Evolutionary conservation across 1,284 basidiomycete genomes (phyloP), one percentile per base, ranked within the genome.

Genomic region (Papiliotrema flavescens): DNA sequence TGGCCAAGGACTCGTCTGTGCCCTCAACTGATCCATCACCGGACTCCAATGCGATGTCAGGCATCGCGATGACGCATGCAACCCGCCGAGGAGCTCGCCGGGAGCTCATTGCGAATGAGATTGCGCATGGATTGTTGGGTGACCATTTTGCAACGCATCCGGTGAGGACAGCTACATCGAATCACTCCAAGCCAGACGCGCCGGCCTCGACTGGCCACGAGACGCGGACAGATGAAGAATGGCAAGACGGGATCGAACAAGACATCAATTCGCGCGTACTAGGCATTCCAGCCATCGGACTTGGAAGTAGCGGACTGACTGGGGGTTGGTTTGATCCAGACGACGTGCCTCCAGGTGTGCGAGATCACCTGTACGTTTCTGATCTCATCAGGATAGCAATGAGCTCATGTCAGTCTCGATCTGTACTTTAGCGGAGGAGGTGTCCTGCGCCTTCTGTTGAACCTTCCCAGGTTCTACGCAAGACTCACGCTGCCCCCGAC

Each of bases 301-400:
- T 32, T 5, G 28, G 28, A 5, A 32, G 11, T 32, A 53, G 46
- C n/a, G 56, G 59, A 23, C 39, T 70, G 2, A 54, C 62, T 0
- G 65, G 65, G 1, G 67, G 67, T 1, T 71, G 69, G 69, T 69
- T 69, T 46, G 70, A 71, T 47, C 60, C 66, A 11, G 57, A 61
- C 19, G 70, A 70, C 49, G 59, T 71, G 4, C 70, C 70, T 3
- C 56, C 59, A 8, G 48, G 54, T 5, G 63, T 68, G 5, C 53
- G 70, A 13, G 70, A 72, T 46, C 67, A 69, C 49, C 56, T 72
- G 54, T 69, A 36, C 57, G 65, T 24, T 49, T 19, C 47, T 34
- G 35, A 17, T 14, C 36, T 35, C 24, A 28, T n/a, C n/a, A n/a
- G n/a, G n/a, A n/a, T n/a, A n/a, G 47, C 14, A 22, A 20, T 36